Percentiles rank a stretch among this genome's conserved stretches.
These are phyloP conservation scores for Podospora anserina DNA, from an alignment of 495 filamentous ascomycete genomes.

Conservation along the genomic window DNA sequence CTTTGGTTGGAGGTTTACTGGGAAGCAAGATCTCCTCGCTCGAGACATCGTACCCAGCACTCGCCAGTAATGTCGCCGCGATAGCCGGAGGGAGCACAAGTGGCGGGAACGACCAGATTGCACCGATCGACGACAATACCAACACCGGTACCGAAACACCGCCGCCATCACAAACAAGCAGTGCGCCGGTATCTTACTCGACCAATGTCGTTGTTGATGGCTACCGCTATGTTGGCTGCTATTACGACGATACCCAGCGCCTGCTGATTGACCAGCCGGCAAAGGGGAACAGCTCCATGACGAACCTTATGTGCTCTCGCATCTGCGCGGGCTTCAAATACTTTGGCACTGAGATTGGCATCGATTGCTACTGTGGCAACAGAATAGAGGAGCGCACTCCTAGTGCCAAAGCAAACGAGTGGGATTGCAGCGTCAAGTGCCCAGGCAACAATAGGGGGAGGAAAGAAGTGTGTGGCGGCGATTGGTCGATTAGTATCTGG, in stretches of 20 bases:
- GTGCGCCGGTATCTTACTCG: background rate
- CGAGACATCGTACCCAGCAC: background rate
- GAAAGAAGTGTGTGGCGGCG: background rate
- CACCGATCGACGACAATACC: background rate
- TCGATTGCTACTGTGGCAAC: background rate
- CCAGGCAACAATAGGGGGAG: background rate
- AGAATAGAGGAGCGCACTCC: background rate
- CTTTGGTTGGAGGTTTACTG: background rate
- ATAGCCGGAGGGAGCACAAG: background rate
- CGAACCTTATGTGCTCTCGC: background rate
- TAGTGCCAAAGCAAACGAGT: background rate
- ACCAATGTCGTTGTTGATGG: background rate
- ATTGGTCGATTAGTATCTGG: background rate
- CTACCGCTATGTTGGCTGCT: background rate
- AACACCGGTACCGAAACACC: background rate
- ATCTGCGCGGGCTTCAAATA: background rate
- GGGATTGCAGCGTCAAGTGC: background rate
- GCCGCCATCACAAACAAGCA: background rate
- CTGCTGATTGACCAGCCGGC: background rate
- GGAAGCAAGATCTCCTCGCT: slow-evolving; percentile 2
- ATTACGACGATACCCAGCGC: background rate
- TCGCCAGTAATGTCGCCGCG: background rate
- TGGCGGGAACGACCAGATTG: background rate
- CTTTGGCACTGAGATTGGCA: background rate
- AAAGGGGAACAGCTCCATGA: background rate